Evolutionary conservation across 2,329 filamentous ascomycete genomes (phyloP), one percentile per base, ranked within the genome.

Genomic region (Stachybotrys elegans): DNA sequence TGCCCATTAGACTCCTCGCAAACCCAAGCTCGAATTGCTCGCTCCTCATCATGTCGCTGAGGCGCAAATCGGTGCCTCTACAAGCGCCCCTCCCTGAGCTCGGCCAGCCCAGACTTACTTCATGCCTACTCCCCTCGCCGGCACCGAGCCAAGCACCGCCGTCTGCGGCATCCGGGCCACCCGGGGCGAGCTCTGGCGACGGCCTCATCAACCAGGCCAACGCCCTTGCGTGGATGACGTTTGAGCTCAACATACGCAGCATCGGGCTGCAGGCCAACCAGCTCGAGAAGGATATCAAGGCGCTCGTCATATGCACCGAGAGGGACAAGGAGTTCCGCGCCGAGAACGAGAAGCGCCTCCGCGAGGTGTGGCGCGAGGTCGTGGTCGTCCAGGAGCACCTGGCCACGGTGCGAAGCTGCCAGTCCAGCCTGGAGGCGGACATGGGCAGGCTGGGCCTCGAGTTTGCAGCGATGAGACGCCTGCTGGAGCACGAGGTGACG

Each of bases 191-290:
- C n/a, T n/a, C n/a, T 3, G 31, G 31, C 3, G 9, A 14, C 3
- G 19, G n/a, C 9, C 51, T 62, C 7, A 34, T 57, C 22, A 46
- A 48, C 9, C 55, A 58, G 22, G 61, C 64, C 31, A 57, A 65
- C 4, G 57, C 60, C 23, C 54, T 68, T n/a, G 59, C 65, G 5
- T 54, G 48, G 34, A 66, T 67, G 60, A 66, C 60, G 6, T 50
- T 61, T n/a, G 65, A 68, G 49, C 58, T 67, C 42, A 60, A 57
- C 45, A 47, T 68, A 27, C 61, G 58, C 29, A 45, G 53, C 23
- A 47, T 67, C 20, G 42, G 46, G 22, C 43, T 44, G 19, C 57
- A 60, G 39, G 57, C 58, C 2, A 52, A 58, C 34, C 52, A 55
- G 4, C 56, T 67, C 3, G 57, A 65, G 42, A 48, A 48, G 2